phyloP scores from a whole-genome alignment of 31 red algal genomes.

The Odonthalia washingtoniensis region DNA sequence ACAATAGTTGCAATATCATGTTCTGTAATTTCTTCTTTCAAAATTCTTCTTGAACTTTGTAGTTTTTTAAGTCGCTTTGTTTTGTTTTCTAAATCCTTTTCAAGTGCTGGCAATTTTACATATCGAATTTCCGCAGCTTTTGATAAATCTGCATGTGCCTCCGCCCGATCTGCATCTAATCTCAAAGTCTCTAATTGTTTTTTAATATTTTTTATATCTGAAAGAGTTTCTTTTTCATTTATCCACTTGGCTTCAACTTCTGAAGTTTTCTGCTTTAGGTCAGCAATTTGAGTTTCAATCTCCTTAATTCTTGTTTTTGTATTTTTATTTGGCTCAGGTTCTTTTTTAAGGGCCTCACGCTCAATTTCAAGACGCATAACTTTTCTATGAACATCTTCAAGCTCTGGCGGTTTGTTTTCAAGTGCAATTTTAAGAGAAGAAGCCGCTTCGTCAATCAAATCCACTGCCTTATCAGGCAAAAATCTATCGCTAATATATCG shows the following conservation, averaged over 20 bases:
- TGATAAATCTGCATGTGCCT: conserved; percentile 89
- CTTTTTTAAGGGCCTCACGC: conserved; percentile 87
- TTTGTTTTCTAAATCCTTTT: conserved; percentile 70
- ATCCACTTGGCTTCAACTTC: conserved; percentile 92
- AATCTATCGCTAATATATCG: conserved; percentile 88
- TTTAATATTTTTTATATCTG: conserved; percentile 81
- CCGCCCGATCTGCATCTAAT: conserved; percentile 91
- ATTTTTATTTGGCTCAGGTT: conserved; percentile 66
- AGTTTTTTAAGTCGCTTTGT: conserved; percentile 39
- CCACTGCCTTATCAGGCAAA: conserved; percentile 88
- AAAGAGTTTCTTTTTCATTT: conserved; percentile 72
- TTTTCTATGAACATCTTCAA: conserved; percentile 69
- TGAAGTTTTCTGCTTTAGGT: conserved; percentile 70
- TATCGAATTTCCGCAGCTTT: conserved; percentile 92
- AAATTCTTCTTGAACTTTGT: conserved; percentile 55
- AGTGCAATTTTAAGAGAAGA: conserved; percentile 81
- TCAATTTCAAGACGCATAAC: conserved; percentile 99
- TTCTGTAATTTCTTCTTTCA: conserved; percentile 94
- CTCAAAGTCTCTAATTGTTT: conserved; percentile 85
- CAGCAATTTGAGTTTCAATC: conserved; percentile 76
- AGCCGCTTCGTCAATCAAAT: conserved; percentile 79
- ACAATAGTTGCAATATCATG: conserved; percentile 98
- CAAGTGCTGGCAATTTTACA: conserved; percentile 69
- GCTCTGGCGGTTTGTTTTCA: conserved; percentile 67
- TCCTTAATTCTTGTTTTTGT: conserved; percentile 54